Conservation (phyloP, 805 yeast genomes). For the Saturnispora galanensis region DNA sequence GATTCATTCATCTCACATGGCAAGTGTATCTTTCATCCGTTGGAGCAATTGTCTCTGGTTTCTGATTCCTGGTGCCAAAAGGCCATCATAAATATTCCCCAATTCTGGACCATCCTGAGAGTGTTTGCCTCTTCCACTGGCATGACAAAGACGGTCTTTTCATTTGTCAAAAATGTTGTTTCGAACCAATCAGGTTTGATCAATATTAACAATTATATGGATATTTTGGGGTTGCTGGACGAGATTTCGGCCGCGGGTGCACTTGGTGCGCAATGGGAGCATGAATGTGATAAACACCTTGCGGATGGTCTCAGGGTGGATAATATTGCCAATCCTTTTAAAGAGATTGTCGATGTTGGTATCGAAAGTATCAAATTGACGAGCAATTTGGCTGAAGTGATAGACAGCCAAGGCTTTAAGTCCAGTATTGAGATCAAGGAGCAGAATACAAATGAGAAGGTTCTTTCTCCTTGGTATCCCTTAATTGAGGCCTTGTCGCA, state of each 20-base stretch:
- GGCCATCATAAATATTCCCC: constrained; percentile 28
- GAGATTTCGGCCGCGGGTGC: constrained; percentile 79
- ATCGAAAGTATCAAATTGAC: constrained; percentile 56
- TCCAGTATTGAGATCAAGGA: constrained; percentile 24
- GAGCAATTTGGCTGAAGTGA: constrained; percentile 33
- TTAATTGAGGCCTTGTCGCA: constrained; percentile 76
- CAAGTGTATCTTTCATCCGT: constrained; percentile 33
- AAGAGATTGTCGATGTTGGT: constrained; percentile 47
- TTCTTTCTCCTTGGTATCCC: constrained; percentile 39
- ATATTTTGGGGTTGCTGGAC: constrained; percentile 60
- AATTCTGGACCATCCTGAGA: constrained; percentile 41
- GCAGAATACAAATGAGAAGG: constrained; percentile 5
- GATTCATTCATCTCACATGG: constrained; percentile 39
- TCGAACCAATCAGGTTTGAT: constrained; percentile 28
- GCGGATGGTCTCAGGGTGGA: constrained; percentile 36
- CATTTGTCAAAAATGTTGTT: constrained; percentile 36
- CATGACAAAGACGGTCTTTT: constrained; percentile 34
- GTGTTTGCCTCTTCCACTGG: constrained; percentile 35
- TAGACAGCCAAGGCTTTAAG: constrained; percentile 26
- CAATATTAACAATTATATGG: constrained; percentile 46
- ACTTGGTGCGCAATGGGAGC: constrained; percentile 67
- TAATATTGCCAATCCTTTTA: constrained; percentile 36
- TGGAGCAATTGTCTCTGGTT: constrained; percentile 38
- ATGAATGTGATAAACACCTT: constrained; percentile 39
- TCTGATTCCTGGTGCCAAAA: constrained; percentile 35